phyloP scores from a whole-genome alignment of 225 moss, liverwort and hornwort species.

The Rhytidiadelphus loreus region DNA sequence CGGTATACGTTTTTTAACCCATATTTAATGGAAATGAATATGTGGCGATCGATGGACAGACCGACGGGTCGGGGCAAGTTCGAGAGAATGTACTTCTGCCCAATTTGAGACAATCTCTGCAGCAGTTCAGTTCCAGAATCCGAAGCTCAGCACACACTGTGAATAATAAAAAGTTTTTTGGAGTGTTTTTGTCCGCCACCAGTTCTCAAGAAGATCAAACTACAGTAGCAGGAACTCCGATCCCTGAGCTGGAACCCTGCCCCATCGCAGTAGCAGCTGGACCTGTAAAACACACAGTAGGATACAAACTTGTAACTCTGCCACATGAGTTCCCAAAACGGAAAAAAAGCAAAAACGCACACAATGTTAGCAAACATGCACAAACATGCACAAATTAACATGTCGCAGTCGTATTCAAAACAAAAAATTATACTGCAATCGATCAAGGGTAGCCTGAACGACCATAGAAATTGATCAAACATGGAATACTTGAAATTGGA shows the following conservation, averaged over 20 bases:
- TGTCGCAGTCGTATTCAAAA: neutral
- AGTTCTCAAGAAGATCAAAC: neutral
- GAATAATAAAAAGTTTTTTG: neutral
- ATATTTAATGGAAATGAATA: neutral
- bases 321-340: neutral
- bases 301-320: neutral
- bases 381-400: neutral
- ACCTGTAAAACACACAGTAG: neutral
- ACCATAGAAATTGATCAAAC: too few relatives aligned
- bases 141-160: neutral
- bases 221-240: neutral
- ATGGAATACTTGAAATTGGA: neutral
- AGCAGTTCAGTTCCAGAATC: neutral
- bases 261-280: neutral
- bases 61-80: too few relatives aligned
- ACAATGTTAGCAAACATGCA: neutral
- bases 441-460: neutral
- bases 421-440: too few relatives aligned
- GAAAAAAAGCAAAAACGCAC: neutral
- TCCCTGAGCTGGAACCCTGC: neutral
- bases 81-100: neutral
- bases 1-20: too few relatives aligned
- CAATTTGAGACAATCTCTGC: neutral
- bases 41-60: neutral
- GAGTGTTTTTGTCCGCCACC: too few relatives aligned